Percentiles rank a stretch among this genome's conserved stretches.
Conservation (phyloP, 1,284 basidiomycete species). For the Pseudozyma hubeiensis region DNA sequence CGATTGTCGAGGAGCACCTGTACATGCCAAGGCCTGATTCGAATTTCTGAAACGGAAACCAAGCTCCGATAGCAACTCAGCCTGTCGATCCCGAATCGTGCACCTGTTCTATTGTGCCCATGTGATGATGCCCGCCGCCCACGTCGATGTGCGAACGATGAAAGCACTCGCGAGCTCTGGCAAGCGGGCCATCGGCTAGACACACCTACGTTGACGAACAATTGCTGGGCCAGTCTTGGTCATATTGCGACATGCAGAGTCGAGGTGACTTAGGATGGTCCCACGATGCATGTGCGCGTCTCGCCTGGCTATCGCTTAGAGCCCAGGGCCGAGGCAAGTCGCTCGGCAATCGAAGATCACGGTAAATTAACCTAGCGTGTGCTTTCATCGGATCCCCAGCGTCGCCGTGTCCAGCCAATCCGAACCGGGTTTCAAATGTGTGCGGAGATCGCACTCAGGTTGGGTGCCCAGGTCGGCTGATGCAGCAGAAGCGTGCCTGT, state of each 20-base stretch:
- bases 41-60: background rate
- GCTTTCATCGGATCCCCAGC: background rate
- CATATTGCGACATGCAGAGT: background rate
- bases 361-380: background rate
- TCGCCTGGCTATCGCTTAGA: slow-evolving; percentile 11
- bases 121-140: background rate
- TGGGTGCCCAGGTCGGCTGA: too few relatives aligned
- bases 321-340: background rate
- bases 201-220: too few relatives aligned
- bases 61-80: slow-evolving; percentile 17
- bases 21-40: background rate
- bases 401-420: too few relatives aligned
- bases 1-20: background rate
- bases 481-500: too few relatives aligned
- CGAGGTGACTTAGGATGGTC: slow-evolving; percentile 7
- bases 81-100: slow-evolving; percentile 11
- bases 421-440: too few relatives aligned
- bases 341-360: background rate
- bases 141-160: background rate
- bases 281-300: slow-evolving; percentile 23
- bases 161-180: too few relatives aligned
- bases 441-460: too few relatives aligned
- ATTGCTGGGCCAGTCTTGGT: too few relatives aligned
- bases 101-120: background rate
- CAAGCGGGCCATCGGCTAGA: too few relatives aligned